Conservation (phyloP, 805 yeast genomes). For the Candida xiaguanensis region DNA sequence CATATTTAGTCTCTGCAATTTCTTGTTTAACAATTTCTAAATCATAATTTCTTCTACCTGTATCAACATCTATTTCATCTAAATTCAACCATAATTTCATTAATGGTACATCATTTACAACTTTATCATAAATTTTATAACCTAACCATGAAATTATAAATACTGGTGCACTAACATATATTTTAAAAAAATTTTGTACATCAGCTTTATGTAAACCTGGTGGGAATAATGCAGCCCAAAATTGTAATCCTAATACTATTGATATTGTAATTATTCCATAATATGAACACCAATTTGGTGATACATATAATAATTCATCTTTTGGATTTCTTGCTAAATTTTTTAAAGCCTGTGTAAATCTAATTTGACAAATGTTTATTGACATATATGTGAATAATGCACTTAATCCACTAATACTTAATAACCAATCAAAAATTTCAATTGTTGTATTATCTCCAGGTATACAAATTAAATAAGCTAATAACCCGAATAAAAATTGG, state of each 20-base stretch:
- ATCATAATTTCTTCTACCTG: slow-evolving; percentile 60
- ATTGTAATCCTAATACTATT: slow-evolving; percentile 29
- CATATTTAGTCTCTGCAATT: slow-evolving; percentile 41
- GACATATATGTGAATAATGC: slow-evolving; percentile 28
- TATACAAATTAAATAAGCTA: slow-evolving; percentile 25
- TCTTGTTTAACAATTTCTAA: slow-evolving; percentile 49
- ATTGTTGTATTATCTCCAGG: slow-evolving; percentile 20
- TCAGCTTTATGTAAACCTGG: slow-evolving; percentile 25
- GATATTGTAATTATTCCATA: slow-evolving; percentile 26
- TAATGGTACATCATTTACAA: slow-evolving; percentile 21
- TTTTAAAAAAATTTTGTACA: slow-evolving; percentile 47
- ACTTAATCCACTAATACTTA: slow-evolving; percentile 27
- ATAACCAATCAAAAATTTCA: slow-evolving; percentile 30
- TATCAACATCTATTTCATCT: slow-evolving; percentile 54
- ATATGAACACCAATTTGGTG: slow-evolving; percentile 30
- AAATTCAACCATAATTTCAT: slow-evolving; percentile 38
- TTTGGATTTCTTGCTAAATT: slow-evolving; percentile 19
- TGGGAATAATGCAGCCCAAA: slow-evolving; percentile 39
- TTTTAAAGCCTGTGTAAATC: slow-evolving; percentile 25
- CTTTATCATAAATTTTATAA: slow-evolving; percentile 47
- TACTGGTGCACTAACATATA: slow-evolving; percentile 48
- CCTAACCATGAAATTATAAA: slow-evolving; percentile 43
- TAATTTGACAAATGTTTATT: slow-evolving; percentile 26
- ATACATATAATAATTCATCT: slow-evolving; percentile 29
- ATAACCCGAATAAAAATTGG: slow-evolving; percentile 24